Base-by-base conservation (phyloP, 306 rosid genomes). In the Cucumis melo region DNA sequence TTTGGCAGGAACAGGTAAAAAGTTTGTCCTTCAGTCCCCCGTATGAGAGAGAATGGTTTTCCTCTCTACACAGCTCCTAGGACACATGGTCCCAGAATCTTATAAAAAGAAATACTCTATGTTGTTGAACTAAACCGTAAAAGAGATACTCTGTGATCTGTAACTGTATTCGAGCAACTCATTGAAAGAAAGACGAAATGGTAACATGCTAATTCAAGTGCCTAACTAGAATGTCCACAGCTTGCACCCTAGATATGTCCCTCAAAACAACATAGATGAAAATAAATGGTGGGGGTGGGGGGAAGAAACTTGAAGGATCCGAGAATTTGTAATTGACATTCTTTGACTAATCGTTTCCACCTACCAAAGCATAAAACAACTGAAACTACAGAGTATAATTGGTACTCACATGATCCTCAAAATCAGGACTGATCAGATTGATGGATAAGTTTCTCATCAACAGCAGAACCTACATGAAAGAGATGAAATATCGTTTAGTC, bases 361-460 rank as follows among this genome's bases (percentile, higher is more conserved):
- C 56, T 38, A 70, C 21, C 36, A 70, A 24, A 24, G 23, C 73
- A 38, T 10, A 48, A 32, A 64, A 64, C 0, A 15, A 23, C n/a
- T 7, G 7, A 44, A 14, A n/a, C 13, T 5, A 14, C 61, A 41
- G 56, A 53, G 64, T 74, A 72, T 23, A 56, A 77, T 5, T 60
- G 76, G 83, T 60, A 86, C 96, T 88, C 84, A 95, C 99, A 74
- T 92, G 98, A 80, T 92, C 92, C 87, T 92, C 97, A 58, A 95
- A 95, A 60, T 89, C 97, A 1, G 98, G 99, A 82, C 95, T 89
- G 17, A 85, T 73, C 81, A 95, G 86, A 85, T 95, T 95, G 85
- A 90, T 88, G 67, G 99, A 89, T 66, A 95, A 83, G 81, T 95
- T 92, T 85, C 99, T 89, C 98, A 92, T 92, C 91, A 95, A 85